Evolutionary conservation across 352 stramenopile genomes (phyloP).

Genomic region (Globisporangium heterothallicum): DNA sequence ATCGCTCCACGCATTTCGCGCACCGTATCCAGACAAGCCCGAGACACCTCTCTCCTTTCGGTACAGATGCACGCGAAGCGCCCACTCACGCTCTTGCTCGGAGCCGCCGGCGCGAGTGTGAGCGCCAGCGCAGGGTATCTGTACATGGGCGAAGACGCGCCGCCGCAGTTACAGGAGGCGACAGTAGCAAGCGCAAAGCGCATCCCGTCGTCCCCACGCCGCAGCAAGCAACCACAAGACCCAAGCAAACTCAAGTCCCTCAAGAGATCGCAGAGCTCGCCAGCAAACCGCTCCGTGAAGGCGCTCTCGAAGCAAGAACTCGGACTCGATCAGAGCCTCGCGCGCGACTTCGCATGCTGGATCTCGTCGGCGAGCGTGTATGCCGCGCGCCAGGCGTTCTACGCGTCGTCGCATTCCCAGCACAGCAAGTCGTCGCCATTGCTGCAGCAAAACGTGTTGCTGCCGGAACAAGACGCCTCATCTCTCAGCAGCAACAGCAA

Average conservation of each 20-base stretch:
- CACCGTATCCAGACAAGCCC: background rate
- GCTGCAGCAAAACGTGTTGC: background rate
- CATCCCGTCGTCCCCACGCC: background rate
- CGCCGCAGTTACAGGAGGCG: background rate
- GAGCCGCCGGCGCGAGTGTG: conserved; percentile 41
- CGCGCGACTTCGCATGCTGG: conserved; percentile 60
- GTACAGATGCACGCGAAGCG: conserved; percentile 40
- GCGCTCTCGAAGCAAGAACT: conserved; percentile 48
- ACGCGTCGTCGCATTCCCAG: conserved; percentile 19
- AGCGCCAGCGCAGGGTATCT: conserved; percentile 31
- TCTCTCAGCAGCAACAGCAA: conserved; percentile 3
- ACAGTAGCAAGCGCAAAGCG: conserved; percentile 13
- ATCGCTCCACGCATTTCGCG: background rate
- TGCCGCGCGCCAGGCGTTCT: conserved; percentile 47
- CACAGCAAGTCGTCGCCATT: background rate
- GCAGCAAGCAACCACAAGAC: conserved; percentile 16
- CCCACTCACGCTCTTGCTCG: conserved; percentile 45
- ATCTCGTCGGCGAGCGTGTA: conserved; percentile 57
- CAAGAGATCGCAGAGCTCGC: background rate
- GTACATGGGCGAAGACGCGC: conserved; percentile 42
- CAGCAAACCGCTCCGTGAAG: background rate
- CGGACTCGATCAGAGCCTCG: conserved; percentile 63
- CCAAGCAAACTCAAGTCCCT: too few relatives aligned
- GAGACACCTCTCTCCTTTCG: background rate
- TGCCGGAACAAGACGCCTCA: too few relatives aligned